Evolutionary conservation across 2,329 filamentous ascomycete species (phyloP).

Genomic region (Fusarium verrucosum): DNA sequence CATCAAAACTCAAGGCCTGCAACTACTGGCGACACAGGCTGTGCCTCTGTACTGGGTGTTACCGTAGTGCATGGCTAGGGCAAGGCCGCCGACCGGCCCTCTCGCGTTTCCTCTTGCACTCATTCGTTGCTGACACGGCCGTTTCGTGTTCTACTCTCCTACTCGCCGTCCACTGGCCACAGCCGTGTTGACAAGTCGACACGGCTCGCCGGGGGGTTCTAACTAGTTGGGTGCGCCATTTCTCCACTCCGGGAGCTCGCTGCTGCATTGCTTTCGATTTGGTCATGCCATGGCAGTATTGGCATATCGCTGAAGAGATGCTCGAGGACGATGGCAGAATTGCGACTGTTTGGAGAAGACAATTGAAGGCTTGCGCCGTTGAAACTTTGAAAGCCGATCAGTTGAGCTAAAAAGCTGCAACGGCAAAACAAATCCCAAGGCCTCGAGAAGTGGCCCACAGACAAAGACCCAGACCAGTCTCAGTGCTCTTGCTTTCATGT

Average conservation of each 20-base stretch:
- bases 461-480: slow-evolving; percentile 19
- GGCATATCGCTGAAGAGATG: neutral
- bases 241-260: slow-evolving; percentile 38
- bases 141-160: slow-evolving; percentile 31
- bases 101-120: slow-evolving; percentile 14
- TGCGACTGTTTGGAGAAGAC: slow-evolving; percentile 1
- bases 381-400: slow-evolving; percentile 30
- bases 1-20: slow-evolving; percentile 19
- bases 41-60: slow-evolving; percentile 34
- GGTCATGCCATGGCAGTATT: slow-evolving; percentile 25
- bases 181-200: slow-evolving; percentile 40
- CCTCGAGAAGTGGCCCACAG: slow-evolving; percentile 25
- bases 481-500: slow-evolving; percentile 8
- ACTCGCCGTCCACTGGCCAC: slow-evolving; percentile 24
- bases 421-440: slow-evolving; percentile 21
- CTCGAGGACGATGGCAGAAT: neutral
- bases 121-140: slow-evolving; percentile 27
- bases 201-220: slow-evolving; percentile 26
- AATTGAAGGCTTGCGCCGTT: slow-evolving; percentile 34
- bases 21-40: slow-evolving; percentile 28
- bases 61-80: slow-evolving; percentile 35
- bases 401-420: slow-evolving; percentile 16
- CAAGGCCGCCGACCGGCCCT: slow-evolving; percentile 32
- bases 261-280: slow-evolving; percentile 32
- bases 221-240: slow-evolving; percentile 42